Evolutionary conservation across 306 rosid genomes (phyloP), one percentile per base, ranked within the genome.

Genomic region (Morella rubra): DNA sequence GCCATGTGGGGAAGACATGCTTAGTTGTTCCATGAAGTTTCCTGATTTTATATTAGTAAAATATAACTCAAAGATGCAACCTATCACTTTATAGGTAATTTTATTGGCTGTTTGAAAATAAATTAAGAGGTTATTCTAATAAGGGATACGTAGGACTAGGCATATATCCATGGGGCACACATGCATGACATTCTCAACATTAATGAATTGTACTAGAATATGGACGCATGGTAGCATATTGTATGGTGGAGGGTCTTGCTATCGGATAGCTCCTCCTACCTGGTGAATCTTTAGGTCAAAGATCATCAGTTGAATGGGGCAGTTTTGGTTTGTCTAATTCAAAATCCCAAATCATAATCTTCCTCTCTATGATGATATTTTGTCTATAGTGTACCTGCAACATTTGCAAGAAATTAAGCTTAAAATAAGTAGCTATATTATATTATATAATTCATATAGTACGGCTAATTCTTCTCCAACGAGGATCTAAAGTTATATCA

Each of bases 221-320:
- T 49, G 78, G 75, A 78, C 76, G 71, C 56, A 71, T 19, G 45
- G n/a, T 41, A 18, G 50, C 81, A 78, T 77, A 13, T 13, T 47
- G 71, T 81, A 76, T 82, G 87, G 87, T 84, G 86, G 84, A 75
- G 77, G 80, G 83, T 81, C 80, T 75, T 59, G 77, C 72, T 76
- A 5, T 75, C 62, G 44, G 85, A 87, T 76, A 83, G 83, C 81
- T 77, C 77, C 80, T 74, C 76, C 74, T 81, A 84, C 87, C 90
- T 81, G 77, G 72, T 87, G 86, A 68, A 91, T 91, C 93, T 86
- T 50, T 76, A 64, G 90, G 96, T 89, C 92, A 89, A 87, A 91
- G 93, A 91, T 89, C 81, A 77, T 91, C 58, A 54, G 80, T 89
- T 87, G 90, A 84, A 82, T 16, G 52, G 69, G 66, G 44, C 61